Conservation (phyloP, 2,329 filamentous ascomycete genomes). For the Trichoderma semiorbis region DNA sequence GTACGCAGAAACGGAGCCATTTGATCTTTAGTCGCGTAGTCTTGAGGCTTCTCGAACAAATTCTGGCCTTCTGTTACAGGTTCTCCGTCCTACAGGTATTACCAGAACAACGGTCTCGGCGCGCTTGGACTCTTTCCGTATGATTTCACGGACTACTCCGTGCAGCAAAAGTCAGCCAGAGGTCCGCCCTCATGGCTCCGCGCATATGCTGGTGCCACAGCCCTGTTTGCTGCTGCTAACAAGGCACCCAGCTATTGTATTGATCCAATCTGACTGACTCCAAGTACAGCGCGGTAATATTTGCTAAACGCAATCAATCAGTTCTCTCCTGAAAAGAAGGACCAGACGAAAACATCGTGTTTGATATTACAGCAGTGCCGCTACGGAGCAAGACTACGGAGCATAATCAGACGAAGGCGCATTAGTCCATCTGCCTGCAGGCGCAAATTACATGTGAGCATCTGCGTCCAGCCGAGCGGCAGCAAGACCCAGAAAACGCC, state of each 20-base stretch:
- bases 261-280: not conserved
- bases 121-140: not conserved
- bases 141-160: constrained; percentile 7
- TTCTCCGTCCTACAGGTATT: not conserved
- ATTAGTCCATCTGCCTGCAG: constrained; percentile 5
- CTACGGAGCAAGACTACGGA: not conserved
- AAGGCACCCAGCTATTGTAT: not conserved
- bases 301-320: not conserved
- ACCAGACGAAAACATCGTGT: not conserved
- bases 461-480: constrained; percentile 2
- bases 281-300: not conserved
- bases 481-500: not conserved
- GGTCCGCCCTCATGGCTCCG: not conserved
- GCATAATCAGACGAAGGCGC: not conserved
- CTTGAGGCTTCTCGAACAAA: constrained; percentile 12
- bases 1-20: not conserved
- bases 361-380: not conserved
- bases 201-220: not conserved
- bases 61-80: not conserved
- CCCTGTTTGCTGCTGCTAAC: not conserved
- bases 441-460: constrained; percentile 5
- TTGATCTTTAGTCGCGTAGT: not conserved
- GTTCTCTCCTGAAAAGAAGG: not conserved
- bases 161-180: not conserved
- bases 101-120: not conserved